phyloP scores from a whole-genome alignment of 352 stramenopile species.

The Globisporangium alternatum region DNA sequence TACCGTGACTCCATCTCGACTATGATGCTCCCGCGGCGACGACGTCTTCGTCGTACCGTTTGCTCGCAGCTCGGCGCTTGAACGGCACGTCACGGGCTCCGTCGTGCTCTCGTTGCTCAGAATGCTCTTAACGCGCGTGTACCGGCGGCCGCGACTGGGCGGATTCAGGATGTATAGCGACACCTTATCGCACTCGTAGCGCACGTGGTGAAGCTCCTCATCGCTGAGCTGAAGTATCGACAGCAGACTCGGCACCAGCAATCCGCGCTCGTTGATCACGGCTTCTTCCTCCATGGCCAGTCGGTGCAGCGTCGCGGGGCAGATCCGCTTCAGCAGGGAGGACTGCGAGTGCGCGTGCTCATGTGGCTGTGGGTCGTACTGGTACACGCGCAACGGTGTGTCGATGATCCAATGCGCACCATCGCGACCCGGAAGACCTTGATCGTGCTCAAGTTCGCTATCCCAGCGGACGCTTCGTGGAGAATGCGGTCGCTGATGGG shows the following conservation, averaged over 20 bases:
- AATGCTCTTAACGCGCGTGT: neutral
- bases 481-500: constrained; percentile 37
- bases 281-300: constrained; percentile 60
- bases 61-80: neutral
- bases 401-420: constrained; percentile 48
- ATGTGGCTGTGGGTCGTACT: constrained; percentile 12
- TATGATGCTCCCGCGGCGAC: constrained; percentile 4
- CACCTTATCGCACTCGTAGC: constrained; percentile 74
- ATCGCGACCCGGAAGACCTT: constrained; percentile 53
- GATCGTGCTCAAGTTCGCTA: constrained; percentile 74
- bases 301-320: constrained; percentile 65
- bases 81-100: neutral
- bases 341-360: neutral
- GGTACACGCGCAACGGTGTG: constrained; percentile 46
- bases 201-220: constrained; percentile 65
- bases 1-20: neutral
- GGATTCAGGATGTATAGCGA: constrained; percentile 34
- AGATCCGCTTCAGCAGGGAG: constrained; percentile 39
- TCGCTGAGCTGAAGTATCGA: constrained; percentile 53
- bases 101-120: neutral
- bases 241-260: constrained; percentile 56
- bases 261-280: constrained; percentile 26
- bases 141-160: neutral
- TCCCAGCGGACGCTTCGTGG: constrained; percentile 47
- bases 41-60: neutral